Evolutionary conservation across 2,329 filamentous ascomycete genomes (phyloP), one percentile per base, ranked within the genome.

Genomic region (Diaporthe sp.): DNA sequence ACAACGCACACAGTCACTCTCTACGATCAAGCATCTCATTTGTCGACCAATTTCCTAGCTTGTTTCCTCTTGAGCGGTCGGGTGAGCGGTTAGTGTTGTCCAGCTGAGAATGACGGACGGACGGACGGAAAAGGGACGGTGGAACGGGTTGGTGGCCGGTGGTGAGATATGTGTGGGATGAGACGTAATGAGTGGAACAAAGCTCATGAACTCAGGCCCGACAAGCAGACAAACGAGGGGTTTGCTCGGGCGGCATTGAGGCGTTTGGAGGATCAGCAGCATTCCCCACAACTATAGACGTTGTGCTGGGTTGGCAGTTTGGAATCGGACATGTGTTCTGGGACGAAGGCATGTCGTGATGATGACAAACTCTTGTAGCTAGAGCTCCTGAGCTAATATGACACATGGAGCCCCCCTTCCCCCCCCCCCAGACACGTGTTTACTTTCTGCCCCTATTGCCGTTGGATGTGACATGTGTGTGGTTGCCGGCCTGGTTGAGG

Each of bases 261-360:
- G 71, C 70, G 49, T 57, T 58, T 57, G 57, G 65, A 75, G 51
- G 42, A 77, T 58, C 49, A 37, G 76, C 76, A 68, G 68, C 75
- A 67, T 39, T 39, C 67, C 55, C 49, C 55, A 62, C 39, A 51
- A 75, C 73, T 77, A 77, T 77, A 75, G 73, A 77, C 76, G 73
- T 77, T 49, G 73, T 58, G 71, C 34, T 55, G 73, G 70, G 39
- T 58, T 67, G 49, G 65, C 17, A 68, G 58, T 71, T 75, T 73
- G 71, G 62, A 73, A 31, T 75, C 72, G 76, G 73, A 53, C 44
- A 28, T 75, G 76, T 55, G 71, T 57, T 73, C 76, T 77, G 76
- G 70, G 73, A 77, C 57, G 76, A 71, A 72, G 58, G 70, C 70
- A 73, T 65, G 37, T 57, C 58, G 46, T 58, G 34, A 76, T 53